phyloP scores from a whole-genome alignment of 2,329 filamentous ascomycete genomes.

The Cladophialophora carrionii region DNA sequence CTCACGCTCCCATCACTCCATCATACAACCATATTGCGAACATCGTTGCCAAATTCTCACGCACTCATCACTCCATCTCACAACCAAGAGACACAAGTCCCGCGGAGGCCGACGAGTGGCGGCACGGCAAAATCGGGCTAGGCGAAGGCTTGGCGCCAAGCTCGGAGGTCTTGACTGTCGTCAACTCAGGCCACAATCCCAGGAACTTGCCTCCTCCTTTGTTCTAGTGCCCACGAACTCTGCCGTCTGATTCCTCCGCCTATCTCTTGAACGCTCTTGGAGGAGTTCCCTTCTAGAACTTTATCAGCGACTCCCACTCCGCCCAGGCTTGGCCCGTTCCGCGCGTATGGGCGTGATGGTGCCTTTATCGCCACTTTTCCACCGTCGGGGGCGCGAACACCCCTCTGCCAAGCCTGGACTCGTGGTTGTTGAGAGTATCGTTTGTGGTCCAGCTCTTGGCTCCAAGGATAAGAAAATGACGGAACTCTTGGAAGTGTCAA shows the following conservation, averaged over 20 bases:
- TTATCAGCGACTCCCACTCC: conserved; percentile 14
- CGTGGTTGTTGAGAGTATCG: conserved; percentile 4
- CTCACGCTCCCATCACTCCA: background rate
- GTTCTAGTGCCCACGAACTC: background rate
- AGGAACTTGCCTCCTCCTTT: background rate
- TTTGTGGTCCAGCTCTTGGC: conserved; percentile 9
- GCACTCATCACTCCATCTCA: background rate
- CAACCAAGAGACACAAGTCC: too few species aligned
- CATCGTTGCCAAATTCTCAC: too few species aligned
- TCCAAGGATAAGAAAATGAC: conserved; percentile 8
- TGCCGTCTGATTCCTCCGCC: conserved; percentile 3
- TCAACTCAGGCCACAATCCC: background rate
- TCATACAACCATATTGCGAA: too few species aligned
- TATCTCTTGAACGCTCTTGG: conserved; percentile 11
- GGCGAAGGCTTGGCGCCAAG: conserved; percentile 3
- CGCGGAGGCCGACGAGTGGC: background rate
- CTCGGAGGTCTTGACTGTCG: conserved; percentile 6
- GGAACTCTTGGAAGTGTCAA: conserved; percentile 9
- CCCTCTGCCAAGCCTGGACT: background rate
- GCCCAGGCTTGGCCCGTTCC: conserved; percentile 20
- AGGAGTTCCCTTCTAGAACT: background rate
- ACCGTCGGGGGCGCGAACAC: conserved; percentile 1
- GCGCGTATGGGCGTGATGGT: conserved; percentile 12
- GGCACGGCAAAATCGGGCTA: background rate
- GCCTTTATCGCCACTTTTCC: conserved; percentile 20